Evolutionary conservation across 768 basidiomycete genomes (phyloP), one percentile per base, ranked within the genome.

Genomic region (Podaxis sp.): DNA sequence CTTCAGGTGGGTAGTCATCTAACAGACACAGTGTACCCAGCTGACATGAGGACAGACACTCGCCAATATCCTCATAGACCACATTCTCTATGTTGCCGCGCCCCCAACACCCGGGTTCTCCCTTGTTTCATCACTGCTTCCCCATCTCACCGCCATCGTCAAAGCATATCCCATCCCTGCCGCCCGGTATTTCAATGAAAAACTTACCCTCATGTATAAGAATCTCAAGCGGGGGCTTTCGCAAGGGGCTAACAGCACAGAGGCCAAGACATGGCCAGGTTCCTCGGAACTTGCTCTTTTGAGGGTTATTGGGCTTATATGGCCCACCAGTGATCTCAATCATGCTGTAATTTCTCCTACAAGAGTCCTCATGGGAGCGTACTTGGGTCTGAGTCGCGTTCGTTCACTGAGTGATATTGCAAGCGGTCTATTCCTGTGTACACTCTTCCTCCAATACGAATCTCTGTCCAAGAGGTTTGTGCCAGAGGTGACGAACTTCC

Each of bases 321-420:
- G 95, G 95, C 90, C 95, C 2, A 94, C 95, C 2, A 96, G 93
- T 70, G 97, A 99, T 73, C 82, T 96, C 74, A 89, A 88, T 55
- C 95, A 99, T 72, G 84, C 87, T 0, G 94, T 98, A 50, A 77
- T 93, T 18, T 90, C 92, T 0, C 93, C 95, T 0, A 83, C 95
- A 0, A 84, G 93, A 53, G 74, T 98, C 16, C 82, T 98, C 57
- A 91, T 97, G 78, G 93, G 91, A 0, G 88, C 93, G 50, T 98
- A 98, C 70, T 87, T 99, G 16, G 88, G 88, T 6, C 79, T 99
- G 28, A 83, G 86, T 57, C 87, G 94, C 3, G 82, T 98, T 1
- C 83, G 95, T 54, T 84, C 85, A 10, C 68, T 91, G 14, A 62
- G 73, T 16, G 95, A 99, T 72, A 68, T 98, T 53, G 81, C 89